These are phyloP conservation scores for Ichthyophthirius multifiliis DNA, from an alignment of 169 alveolate species.

Conservation along the genomic window DNA sequence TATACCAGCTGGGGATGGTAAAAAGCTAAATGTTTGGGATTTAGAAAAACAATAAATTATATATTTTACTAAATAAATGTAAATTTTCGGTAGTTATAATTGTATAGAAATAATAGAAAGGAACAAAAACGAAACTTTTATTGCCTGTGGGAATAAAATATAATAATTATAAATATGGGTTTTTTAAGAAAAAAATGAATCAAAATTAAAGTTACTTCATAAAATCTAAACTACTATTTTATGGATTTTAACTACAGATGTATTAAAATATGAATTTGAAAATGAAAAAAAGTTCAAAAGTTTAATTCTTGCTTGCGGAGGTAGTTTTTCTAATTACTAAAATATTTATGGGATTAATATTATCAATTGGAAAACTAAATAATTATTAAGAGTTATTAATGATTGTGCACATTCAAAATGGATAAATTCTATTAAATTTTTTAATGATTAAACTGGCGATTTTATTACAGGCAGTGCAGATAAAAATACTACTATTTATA, in stretches of 20 bases:
- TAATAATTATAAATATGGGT: background rate
- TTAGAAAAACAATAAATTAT: background rate
- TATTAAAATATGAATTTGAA: background rate
- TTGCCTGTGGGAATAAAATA: background rate
- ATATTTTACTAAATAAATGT: background rate
- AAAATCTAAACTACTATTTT: background rate
- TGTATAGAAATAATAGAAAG: background rate
- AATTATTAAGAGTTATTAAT: background rate
- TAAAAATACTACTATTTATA: background rate
- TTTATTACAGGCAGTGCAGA: conserved; percentile 7
- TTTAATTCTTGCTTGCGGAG: background rate
- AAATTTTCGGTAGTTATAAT: background rate
- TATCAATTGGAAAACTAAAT: background rate
- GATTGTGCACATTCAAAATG: background rate
- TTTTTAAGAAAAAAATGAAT: background rate
- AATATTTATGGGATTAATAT: background rate
- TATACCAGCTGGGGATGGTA: background rate
- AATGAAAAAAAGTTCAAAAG: background rate
- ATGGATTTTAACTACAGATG: background rate
- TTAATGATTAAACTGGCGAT: background rate
- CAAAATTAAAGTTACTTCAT: background rate
- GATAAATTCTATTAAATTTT: background rate
- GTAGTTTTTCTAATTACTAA: background rate
- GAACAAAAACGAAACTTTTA: background rate
- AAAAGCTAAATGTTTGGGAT: background rate